phyloP scores from a whole-genome alignment of 2,329 filamentous ascomycete genomes.

The Macrophomina tecta region DNA sequence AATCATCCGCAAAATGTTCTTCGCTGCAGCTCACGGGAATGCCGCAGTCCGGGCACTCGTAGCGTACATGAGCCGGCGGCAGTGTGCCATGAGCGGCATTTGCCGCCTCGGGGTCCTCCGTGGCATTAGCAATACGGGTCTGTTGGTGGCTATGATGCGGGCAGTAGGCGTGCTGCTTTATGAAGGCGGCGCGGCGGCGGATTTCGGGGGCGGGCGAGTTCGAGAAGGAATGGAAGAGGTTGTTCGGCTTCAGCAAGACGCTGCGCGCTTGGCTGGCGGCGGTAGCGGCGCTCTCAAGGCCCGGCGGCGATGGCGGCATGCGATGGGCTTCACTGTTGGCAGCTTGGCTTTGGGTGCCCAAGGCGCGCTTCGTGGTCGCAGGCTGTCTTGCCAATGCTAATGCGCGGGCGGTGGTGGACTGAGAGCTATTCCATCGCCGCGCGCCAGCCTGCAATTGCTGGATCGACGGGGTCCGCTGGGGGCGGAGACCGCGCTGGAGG shows the following conservation, averaged over 20 bases:
- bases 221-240: conserved; percentile 93
- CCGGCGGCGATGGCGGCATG: conserved; percentile 41
- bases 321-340: conserved; percentile 36
- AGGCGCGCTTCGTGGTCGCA: conserved; percentile 35
- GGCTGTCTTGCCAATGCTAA: not conserved
- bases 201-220: conserved; percentile 89
- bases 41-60: conserved; percentile 96
- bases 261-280: conserved; percentile 31
- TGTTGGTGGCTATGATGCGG: conserved; percentile 86
- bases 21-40: conserved; percentile 93
- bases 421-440: conserved; percentile 38
- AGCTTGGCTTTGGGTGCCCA: conserved; percentile 31
- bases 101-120: conserved; percentile 67
- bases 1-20: conserved; percentile 95
- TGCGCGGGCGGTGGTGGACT: conserved; percentile 41
- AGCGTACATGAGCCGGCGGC: conserved; percentile 82
- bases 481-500: conserved; percentile 37
- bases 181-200: conserved; percentile 84
- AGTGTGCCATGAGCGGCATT: conserved; percentile 62
- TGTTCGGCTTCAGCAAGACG: conserved; percentile 68
- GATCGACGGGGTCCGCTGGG: conserved; percentile 35
- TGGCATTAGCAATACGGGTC: conserved; percentile 70
- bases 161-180: conserved; percentile 91
- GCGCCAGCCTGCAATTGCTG: conserved; percentile 32
- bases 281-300: conserved; percentile 35